Conservation (phyloP, 345 rosid genomes). For the Citrus reticulata region DNA sequence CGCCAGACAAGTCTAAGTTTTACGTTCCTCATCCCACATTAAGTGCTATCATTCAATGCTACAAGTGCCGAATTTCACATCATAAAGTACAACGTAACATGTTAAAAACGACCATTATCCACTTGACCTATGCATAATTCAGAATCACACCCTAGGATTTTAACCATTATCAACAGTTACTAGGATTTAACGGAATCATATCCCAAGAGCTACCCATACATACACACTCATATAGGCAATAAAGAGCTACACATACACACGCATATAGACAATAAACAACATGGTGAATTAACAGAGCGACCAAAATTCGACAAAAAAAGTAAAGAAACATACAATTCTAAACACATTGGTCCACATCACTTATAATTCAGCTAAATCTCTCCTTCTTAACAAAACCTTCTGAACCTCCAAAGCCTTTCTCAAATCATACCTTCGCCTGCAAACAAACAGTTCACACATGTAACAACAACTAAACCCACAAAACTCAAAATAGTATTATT, state of each 20-base stretch:
- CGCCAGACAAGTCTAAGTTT: background rate
- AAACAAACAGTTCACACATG: background rate
- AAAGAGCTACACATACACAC: background rate
- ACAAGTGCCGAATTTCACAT: background rate
- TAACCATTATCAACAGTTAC: too few relatives aligned
- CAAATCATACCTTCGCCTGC: slow-evolving; percentile 7
- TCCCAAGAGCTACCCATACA: background rate
- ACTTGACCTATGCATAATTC: too few relatives aligned
- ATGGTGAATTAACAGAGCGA: background rate
- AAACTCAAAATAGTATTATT: background rate
- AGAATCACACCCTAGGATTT: too few relatives aligned
- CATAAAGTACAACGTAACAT: too few relatives aligned
- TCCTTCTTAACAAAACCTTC: background rate
- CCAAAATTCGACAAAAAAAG: background rate
- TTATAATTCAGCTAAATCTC: slow-evolving; percentile 12
- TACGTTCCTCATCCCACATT: background rate
- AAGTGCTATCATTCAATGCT: background rate
- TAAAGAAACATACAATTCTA: slow-evolving; percentile 53
- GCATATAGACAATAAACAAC: background rate
- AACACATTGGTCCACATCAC: slow-evolving; percentile 94
- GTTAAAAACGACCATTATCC: too few relatives aligned
- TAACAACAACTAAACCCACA: background rate
- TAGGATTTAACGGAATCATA: background rate
- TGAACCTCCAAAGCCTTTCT: background rate
- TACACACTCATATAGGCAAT: too few relatives aligned